Base-by-base conservation (phyloP, 805 yeast genomes). In the Saccharomycopsis fermentans region DNA sequence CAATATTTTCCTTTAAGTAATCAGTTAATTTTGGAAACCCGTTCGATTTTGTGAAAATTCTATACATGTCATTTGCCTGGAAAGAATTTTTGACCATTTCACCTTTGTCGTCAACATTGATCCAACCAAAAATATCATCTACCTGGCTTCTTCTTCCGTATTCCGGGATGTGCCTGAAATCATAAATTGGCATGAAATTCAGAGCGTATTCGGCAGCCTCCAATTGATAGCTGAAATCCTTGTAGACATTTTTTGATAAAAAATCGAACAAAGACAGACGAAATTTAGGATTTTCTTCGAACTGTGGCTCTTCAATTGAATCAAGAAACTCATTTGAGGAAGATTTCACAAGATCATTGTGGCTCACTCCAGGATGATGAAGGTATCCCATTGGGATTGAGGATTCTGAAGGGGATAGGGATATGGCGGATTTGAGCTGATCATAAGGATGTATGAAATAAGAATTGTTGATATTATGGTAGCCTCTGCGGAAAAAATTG, bases 61-160 rank as follows among this genome's bases (percentile, higher is more conserved):
- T 72, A 68, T 87, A 87, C 76, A 83, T 72, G 17, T 69, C 65
- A 66, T 88, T 87, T 4, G 69, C 65, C 67, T 87, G 82, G 64
- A 81, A 88, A 19, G 81, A 73, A 1, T 71, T 77, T 1, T 74
- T 74, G 1, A 81, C 71, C 60, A 88, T 84, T 51, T 74, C 73
- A 0, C 88, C 87, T 2, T 74, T 66, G 1, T 62, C 69, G 62
- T 79, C 79, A 2, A 87, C 86, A 62, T 77, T 77, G 9, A 87
- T 83, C 65, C 83, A 85, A 0, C 95, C 96, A 55, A 82, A 74
- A 1, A 82, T 81, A 64, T 85, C 86, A 61, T 85, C 88, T 8
- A 85, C 78, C 21, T 83, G 86, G 0, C 92, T 89, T 14, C 77
- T 79, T 63, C 94, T 74, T 36, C 84, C 85, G 61, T 78, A 81